These are phyloP conservation scores for Aristolochia fimbriata DNA, from an alignment of 164 flowering plant genomes.

Conservation along the genomic window DNA sequence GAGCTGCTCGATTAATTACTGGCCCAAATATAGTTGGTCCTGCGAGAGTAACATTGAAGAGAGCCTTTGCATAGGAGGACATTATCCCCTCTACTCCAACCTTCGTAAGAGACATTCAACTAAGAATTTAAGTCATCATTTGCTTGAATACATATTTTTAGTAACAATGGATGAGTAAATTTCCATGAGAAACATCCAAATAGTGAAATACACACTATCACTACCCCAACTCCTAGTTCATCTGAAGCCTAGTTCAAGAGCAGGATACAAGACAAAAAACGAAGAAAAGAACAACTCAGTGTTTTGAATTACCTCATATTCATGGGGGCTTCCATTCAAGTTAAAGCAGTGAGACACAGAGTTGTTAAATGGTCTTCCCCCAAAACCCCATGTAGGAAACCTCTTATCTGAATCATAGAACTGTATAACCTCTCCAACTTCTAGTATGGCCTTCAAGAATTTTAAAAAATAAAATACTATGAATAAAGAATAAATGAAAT, in stretches of 20 bases:
- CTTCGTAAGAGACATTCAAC: slow-evolving; percentile 18
- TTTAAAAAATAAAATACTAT: too few relatives aligned
- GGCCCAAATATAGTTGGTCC: slow-evolving; percentile 92
- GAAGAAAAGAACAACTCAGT: background rate
- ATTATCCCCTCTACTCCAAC: slow-evolving; percentile 81
- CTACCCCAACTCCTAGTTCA: too few relatives aligned
- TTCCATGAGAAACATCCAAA: too few relatives aligned
- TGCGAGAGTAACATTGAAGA: slow-evolving; percentile 52
- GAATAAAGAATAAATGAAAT: too few relatives aligned
- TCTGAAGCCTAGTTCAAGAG: too few relatives aligned
- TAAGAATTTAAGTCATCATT: background rate
- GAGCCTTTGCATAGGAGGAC: slow-evolving; percentile 65
- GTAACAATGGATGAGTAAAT: too few relatives aligned
- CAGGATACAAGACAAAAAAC: too few relatives aligned
- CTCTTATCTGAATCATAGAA: slow-evolving; percentile 77
- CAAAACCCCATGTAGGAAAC: slow-evolving; percentile 96
- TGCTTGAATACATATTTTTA: too few relatives aligned
- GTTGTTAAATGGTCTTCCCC: slow-evolving; percentile 48
- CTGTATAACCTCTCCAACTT: slow-evolving; percentile 70
- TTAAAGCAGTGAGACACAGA: slow-evolving; percentile 78
- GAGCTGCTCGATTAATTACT: slow-evolving; percentile 72
- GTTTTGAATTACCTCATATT: slow-evolving; percentile 40
- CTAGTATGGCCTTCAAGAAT: slow-evolving; percentile 58
- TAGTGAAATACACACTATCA: too few relatives aligned
- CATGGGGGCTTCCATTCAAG: slow-evolving; percentile 44